phyloP scores from a whole-genome alignment of 495 filamentous ascomycete genomes.

The Penicillium ochrochloron region DNA sequence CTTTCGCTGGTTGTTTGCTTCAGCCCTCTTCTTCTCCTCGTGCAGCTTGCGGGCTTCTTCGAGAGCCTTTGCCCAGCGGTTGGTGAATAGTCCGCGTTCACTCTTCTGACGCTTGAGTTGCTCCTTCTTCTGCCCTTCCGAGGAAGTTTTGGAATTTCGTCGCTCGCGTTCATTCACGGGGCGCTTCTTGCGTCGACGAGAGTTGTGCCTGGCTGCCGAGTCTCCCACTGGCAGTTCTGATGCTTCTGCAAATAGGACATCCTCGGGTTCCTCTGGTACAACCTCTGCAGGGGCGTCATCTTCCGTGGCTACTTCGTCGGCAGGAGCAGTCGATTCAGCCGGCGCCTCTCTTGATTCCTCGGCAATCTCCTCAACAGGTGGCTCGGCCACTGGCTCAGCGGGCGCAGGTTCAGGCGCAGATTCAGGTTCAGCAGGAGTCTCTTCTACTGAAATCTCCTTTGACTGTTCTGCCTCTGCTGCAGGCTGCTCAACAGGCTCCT shows the following conservation, averaged over 20 bases:
- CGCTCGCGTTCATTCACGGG: slow-evolving; percentile 38
- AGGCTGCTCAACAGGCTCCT: slow-evolving; percentile 17
- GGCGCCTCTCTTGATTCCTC: slow-evolving; percentile 13
- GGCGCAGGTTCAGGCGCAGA: neutral
- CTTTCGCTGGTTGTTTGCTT: slow-evolving; percentile 22
- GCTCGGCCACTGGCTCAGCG: slow-evolving; percentile 19
- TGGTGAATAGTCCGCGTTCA: slow-evolving; percentile 40
- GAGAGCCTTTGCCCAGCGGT: slow-evolving; percentile 47
- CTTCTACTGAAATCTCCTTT: neutral
- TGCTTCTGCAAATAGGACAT: slow-evolving; percentile 16
- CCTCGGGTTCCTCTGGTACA: slow-evolving; percentile 21
- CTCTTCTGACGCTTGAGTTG: slow-evolving; percentile 42
- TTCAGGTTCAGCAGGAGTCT: slow-evolving; percentile 13
- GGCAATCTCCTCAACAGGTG: slow-evolving; percentile 13
- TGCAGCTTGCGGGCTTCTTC: slow-evolving; percentile 46
- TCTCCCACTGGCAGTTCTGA: slow-evolving; percentile 22
- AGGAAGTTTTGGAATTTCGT: slow-evolving; percentile 43
- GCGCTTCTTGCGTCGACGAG: slow-evolving; percentile 40
- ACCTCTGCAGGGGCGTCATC: slow-evolving; percentile 16
- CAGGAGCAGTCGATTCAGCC: slow-evolving; percentile 14
- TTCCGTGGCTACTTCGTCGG: slow-evolving; percentile 11
- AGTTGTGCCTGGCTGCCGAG: slow-evolving; percentile 18
- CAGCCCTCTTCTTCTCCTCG: slow-evolving; percentile 39
- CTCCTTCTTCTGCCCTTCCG: slow-evolving; percentile 39
- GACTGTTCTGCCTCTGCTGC: slow-evolving; percentile 11